Base-by-base conservation (phyloP, 495 filamentous ascomycete genomes). In the Halenospora varia region DNA sequence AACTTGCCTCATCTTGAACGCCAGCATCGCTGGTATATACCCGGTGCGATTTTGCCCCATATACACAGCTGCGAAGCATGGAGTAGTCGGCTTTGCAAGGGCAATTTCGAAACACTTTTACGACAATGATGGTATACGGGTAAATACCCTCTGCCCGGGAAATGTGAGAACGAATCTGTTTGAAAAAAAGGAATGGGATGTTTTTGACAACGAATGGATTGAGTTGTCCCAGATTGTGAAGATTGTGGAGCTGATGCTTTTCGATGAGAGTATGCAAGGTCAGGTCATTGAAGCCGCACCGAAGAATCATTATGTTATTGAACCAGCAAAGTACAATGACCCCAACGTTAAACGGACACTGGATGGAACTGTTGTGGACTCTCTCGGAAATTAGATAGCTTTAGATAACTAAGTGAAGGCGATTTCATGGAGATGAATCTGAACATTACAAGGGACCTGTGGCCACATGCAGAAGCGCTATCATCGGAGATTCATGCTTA, bases 31-130 rank as follows among this genome's bases (percentile, higher is more conserved):
- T 15, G 74, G 74, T 1, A 59, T 75, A 51, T 76, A 76, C 44
- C 66, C 73, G 2, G 72, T 74, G 55, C 66, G 70, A 0, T 68
- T 75, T 29, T 71, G 71, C 1, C 74, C 74, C 22, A 44, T 75
- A 10, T 77, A 77, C 42, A 57, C 72, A n/a, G 66, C 71, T 17
- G 61, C 72, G 8, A 77, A 77, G 55, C 63, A 68, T 24, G 74
- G 65, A n/a, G 68, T 77, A 1, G 44, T 75, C 25, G 73, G 71
- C 11, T 65, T 77, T 22, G 71, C 74, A 51, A 62, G 73, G 23
- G 74, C 73, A 0, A 56, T 74, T 0, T 66, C 70, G 17, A 56
- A 66, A 2, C 47, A 62, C 2, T 62, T 77, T 39, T 49, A 59
- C 24, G 20, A 53, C 0, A 44, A 61, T 44, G 62, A 66, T 18